Evolutionary conservation across 805 yeast genomes (phyloP), one percentile per base, ranked within the genome.

Genomic region (Candida cerambycidarum): DNA sequence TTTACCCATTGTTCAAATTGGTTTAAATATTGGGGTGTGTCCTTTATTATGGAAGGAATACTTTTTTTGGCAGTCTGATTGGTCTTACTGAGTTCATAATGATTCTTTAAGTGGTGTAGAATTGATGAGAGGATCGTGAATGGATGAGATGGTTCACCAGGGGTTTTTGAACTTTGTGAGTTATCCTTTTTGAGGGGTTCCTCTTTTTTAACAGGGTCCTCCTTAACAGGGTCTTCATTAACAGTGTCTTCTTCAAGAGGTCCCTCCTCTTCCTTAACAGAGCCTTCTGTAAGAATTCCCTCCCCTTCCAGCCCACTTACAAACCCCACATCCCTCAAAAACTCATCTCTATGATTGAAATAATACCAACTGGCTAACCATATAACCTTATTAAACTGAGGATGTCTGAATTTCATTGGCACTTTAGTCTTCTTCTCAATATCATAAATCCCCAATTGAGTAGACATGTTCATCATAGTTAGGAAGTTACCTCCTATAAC

Each of bases 401-500:
- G 97, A 53, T 86, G 89, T 39, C 87, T 73, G 63, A 83, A 89
- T 53, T 80, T 79, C 39, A 79, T 73, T 0, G 89, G 89, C 3
- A 89, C 96, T 47, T 77, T 76, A 1, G 95, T 86, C 7, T 59
- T 58, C 38, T 69, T 65, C 57, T 89, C 97, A 23, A 89, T 70
- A 7, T 74, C 67, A 41, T 76, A 76, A 7, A 88, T 75, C 37
- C 67, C 67, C 29, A 87, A 56, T 56, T 89, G 95, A 49, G 73
- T 82, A 15, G 70, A 67, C 48, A 88, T 62, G 53, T 83, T 82
- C 42, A 78, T 63, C 31, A 80, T 57, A 0, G 95, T 87, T 19
- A 89, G 65, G 58, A 83, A 89, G 58, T 89, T 89, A 0, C 97
- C 97, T 2, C 97, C 97, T 42, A 89, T 77, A 2, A 89, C 89